Percentiles rank a stretch among this genome's conserved stretches.
phyloP scores from a whole-genome alignment of 2,329 filamentous ascomycete genomes.

The Diaporthe nobilis region DNA sequence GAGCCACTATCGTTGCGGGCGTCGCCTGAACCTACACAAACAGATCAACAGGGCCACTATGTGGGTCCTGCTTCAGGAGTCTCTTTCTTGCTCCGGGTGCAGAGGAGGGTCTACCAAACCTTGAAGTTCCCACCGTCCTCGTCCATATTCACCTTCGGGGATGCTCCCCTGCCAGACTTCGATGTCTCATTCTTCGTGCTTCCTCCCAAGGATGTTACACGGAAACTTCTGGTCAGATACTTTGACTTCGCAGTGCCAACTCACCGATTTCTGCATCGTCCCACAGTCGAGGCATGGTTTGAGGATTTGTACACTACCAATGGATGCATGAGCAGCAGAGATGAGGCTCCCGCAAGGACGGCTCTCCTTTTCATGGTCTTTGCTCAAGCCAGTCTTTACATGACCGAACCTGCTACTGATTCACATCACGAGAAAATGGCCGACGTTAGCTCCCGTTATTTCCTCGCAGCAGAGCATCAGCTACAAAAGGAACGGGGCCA shows the following conservation, averaged over 20 bases:
- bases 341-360: constrained; percentile 56
- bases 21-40: constrained; percentile 61
- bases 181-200: constrained; percentile 60
- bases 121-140: constrained; percentile 54
- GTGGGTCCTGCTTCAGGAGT: constrained; percentile 62
- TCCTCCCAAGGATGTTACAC: constrained; percentile 50
- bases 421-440: not conserved
- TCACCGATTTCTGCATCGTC: constrained; percentile 59
- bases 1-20: constrained; percentile 50
- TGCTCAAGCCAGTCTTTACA: constrained; percentile 64
- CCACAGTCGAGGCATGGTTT: constrained; percentile 58
- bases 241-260: constrained; percentile 60
- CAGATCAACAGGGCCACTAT: constrained; percentile 61
- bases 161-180: constrained; percentile 61
- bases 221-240: constrained; percentile 53
- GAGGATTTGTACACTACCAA: constrained; percentile 61
- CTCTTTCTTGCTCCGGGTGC: constrained; percentile 64
- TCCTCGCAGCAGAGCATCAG: constrained; percentile 55
- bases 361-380: constrained; percentile 59
- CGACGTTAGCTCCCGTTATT: constrained; percentile 49
- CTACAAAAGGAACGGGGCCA: constrained; percentile 55
- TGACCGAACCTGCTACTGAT: constrained; percentile 30
- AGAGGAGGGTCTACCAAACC: constrained; percentile 61
- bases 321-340: constrained; percentile 55
- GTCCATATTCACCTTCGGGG: constrained; percentile 65